These are phyloP conservation scores for Canna indica DNA, from an alignment of 176 grass and related monocot species.

Conservation along the genomic window DNA sequence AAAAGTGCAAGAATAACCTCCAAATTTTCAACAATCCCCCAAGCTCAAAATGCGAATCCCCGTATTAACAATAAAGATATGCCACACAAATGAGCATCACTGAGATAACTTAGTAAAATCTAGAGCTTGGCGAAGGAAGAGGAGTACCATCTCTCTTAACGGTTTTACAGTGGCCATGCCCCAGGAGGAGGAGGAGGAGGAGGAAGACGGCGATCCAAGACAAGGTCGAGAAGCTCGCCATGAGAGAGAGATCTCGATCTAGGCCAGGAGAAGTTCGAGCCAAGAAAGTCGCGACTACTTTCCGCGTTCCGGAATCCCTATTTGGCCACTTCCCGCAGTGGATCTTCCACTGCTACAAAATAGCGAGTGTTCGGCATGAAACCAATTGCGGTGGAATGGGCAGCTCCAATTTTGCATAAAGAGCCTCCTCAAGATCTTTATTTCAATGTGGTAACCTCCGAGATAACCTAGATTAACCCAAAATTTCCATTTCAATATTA, in stretches of 20 bases:
- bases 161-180: conserved; percentile 1
- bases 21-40: background rate
- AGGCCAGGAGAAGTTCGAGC: background rate
- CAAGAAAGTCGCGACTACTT: background rate
- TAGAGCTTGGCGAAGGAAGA: background rate
- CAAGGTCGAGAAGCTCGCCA: background rate
- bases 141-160: conserved; percentile 13
- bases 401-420: background rate
- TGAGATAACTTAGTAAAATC: background rate
- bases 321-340: background rate
- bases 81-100: background rate
- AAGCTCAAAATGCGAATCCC: background rate
- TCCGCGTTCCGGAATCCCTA: background rate
- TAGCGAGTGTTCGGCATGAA: background rate
- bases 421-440: too few relatives aligned
- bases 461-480: too few relatives aligned
- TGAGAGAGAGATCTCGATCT: background rate
- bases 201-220: background rate
- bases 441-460: too few relatives aligned
- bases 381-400: background rate
- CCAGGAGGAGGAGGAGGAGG: conserved; percentile 2
- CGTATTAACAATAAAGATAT: background rate
- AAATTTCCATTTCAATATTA: too few relatives aligned
- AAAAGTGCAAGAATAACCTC: background rate
- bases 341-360: background rate